Base-by-base conservation (phyloP, 192 early-diverging fungal genomes). In the Diversispora epigaea region DNA sequence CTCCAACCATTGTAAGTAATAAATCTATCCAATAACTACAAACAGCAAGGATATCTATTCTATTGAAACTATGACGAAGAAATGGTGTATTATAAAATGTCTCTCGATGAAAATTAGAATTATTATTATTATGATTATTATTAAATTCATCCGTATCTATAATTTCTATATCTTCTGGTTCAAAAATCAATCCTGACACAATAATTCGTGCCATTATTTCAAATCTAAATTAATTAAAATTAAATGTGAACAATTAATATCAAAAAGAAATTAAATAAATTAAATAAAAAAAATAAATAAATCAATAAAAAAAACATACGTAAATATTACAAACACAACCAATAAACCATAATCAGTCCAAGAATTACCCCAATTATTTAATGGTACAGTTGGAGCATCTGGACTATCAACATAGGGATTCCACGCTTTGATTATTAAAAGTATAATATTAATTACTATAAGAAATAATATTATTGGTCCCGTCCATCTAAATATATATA, bases 51-150 rank as follows among this genome's bases (percentile, higher is more conserved):
- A 89, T 79, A 55, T 89, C 88, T 22, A 89, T 80, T 43, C 88
- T 78, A 63, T 89, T 89, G 82, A 85, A 89, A n/a, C 82, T 84
- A 57, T 88, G 88, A 21, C 88, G 73, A n/a, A 89, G 80, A 54
- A 82, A 89, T 1, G 88, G 80, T 4, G 73, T 79, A 50, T 81
- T 74, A 52, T 74, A 76, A 4, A 77, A 73, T 77, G 49, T 55
- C 15, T 12, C 43, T 54, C 14, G 4, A 17, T 14, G 50, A 54
- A 1, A 17, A 54, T 2, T 52, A 10, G 10, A 15, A 10, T 52
- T 17, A 52, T 15, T 15, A 3, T 3, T 15, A 10, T 52, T 17
- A 54, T 54, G 4, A 54, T 54, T 12, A 54, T 54, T 54, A 54
- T 80, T 64, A 4, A 32, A 2, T 32, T 32, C 25, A 32, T 32